These are phyloP conservation scores for Metschnikowia noctiluminum DNA, from an alignment of 805 yeast genomes.

Conservation along the genomic window DNA sequence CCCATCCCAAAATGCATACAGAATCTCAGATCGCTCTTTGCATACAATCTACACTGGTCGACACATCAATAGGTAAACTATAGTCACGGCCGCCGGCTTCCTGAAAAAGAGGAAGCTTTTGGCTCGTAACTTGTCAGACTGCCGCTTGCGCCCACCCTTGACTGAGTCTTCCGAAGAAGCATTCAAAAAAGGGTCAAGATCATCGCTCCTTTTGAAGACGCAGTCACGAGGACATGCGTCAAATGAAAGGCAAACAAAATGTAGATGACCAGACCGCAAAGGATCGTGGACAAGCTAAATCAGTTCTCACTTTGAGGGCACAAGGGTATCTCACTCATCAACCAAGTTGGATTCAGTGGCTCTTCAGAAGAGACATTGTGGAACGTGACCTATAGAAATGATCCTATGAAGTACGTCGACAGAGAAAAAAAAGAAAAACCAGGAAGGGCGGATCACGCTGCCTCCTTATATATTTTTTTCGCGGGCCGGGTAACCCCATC, in stretches of 20 bases:
- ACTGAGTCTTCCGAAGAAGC: constrained; percentile 82
- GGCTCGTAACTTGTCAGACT: constrained; percentile 92
- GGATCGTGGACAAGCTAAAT: constrained; percentile 81
- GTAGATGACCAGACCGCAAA: constrained; percentile 87
- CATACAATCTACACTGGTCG: constrained; percentile 59
- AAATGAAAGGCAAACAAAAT: constrained; percentile 46
- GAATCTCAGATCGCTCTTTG: no score
- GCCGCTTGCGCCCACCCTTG: constrained; percentile 98
- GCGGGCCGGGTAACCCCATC: constrained; percentile 15
- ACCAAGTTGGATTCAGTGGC: constrained; percentile 99
- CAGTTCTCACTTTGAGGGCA: constrained; percentile 84
- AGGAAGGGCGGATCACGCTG: constrained; percentile 2
- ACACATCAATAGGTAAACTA: constrained; percentile 97
- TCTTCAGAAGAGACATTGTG: constrained; percentile 97
- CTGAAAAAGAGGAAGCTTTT: constrained; percentile 18
- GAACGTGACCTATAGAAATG: constrained; percentile 99
- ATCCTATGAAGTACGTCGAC: constrained; percentile 99
- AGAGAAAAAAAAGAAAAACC: constrained; percentile 46
- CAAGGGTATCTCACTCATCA: constrained; percentile 88
- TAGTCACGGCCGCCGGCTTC: constrained; percentile 93
- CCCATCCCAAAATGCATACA: no score
- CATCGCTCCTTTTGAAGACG: constrained; percentile 91
- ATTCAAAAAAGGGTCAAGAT: constrained; percentile 90
- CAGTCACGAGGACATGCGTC: constrained; percentile 24
- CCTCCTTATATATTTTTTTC: constrained; percentile 30